Conservation (phyloP, 1,139 yeast species). For the Yamadazyma atmosphaerica region DNA sequence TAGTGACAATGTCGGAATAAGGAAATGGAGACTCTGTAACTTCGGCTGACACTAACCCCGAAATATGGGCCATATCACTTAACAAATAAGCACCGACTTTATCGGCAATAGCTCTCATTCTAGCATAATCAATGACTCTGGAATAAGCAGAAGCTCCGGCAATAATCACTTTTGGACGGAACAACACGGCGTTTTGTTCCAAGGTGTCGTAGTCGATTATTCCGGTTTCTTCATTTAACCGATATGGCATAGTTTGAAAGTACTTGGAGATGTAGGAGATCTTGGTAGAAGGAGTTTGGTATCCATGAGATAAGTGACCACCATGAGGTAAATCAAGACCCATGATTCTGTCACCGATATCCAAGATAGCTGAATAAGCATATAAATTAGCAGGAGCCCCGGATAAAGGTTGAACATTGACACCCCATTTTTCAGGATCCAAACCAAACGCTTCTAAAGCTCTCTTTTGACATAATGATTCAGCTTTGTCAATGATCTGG, state of each 20-base stretch:
- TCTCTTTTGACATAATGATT: slow-evolving; percentile 84
- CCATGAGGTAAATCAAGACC: slow-evolving; percentile 97
- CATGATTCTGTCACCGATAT: slow-evolving; percentile 92
- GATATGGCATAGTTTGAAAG: slow-evolving; percentile 96
- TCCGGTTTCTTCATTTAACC: slow-evolving; percentile 83
- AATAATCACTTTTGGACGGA: slow-evolving; percentile 91
- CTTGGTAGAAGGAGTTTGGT: slow-evolving; percentile 85
- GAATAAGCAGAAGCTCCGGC: slow-evolving; percentile 98
- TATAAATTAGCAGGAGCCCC: slow-evolving; percentile 97
- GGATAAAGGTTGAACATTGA: slow-evolving; percentile 88
- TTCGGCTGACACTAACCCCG: slow-evolving; percentile 91
- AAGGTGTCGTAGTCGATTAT: slow-evolving; percentile 87
- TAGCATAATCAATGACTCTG: slow-evolving; percentile 83
- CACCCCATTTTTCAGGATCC: slow-evolving; percentile 87
- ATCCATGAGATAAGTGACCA: slow-evolving; percentile 95
- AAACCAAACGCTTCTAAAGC: slow-evolving; percentile 84
- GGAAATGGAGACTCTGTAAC: slow-evolving; percentile 93
- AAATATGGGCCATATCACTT: slow-evolving; percentile 96
- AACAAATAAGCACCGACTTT: slow-evolving; percentile 89
- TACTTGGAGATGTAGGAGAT: slow-evolving; percentile 89
- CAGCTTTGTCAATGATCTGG: slow-evolving; percentile 90
- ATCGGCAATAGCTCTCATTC: slow-evolving; percentile 88
- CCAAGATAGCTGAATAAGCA: slow-evolving; percentile 88
- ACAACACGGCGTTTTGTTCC: slow-evolving; percentile 78
- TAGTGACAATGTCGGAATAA: slow-evolving; percentile 92